Evolutionary conservation across 2,329 filamentous ascomycete genomes (phyloP).

Genomic region (Xylariaceae sp.): DNA sequence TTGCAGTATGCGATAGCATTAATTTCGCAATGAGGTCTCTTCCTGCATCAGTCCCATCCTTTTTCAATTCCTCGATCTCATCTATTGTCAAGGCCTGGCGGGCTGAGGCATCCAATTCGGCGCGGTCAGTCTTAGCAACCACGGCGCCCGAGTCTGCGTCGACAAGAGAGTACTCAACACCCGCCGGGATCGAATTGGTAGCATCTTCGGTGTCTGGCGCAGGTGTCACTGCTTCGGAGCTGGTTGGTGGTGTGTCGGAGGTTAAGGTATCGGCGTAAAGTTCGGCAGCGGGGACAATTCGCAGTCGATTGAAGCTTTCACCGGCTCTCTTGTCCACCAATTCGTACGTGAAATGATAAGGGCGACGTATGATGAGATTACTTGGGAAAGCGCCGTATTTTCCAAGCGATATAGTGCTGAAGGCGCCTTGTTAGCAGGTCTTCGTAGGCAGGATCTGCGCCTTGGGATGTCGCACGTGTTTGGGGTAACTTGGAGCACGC

Average conservation of each 20-base stretch:
- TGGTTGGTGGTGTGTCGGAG: conserved; percentile 36
- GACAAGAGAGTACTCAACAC: conserved; percentile 45
- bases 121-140: conserved; percentile 55
- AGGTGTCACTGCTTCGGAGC: conserved; percentile 38
- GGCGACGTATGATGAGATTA: conserved; percentile 86
- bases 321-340: conserved; percentile 68
- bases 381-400: conserved; percentile 91
- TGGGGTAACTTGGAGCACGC: conserved; percentile 56
- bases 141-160: conserved; percentile 47
- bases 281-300: conserved; percentile 76
- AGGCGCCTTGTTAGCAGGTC: conserved; percentile 14
- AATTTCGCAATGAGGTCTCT: conserved; percentile 92
- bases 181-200: conserved; percentile 42
- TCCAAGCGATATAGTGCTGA: conserved; percentile 78
- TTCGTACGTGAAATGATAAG: conserved; percentile 89
- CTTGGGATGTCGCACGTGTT: conserved; percentile 51
- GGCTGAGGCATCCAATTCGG: conserved; percentile 58
- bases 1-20: conserved; percentile 79
- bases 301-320: conserved; percentile 66
- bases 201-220: conserved; percentile 36
- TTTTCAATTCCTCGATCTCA: conserved; percentile 73
- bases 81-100: conserved; percentile 75
- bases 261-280: conserved; percentile 75
- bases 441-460: background rate
- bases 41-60: conserved; percentile 72